phyloP scores from a whole-genome alignment of 2,329 filamentous ascomycete genomes.

The Phialemonium atrogriseum region DNA sequence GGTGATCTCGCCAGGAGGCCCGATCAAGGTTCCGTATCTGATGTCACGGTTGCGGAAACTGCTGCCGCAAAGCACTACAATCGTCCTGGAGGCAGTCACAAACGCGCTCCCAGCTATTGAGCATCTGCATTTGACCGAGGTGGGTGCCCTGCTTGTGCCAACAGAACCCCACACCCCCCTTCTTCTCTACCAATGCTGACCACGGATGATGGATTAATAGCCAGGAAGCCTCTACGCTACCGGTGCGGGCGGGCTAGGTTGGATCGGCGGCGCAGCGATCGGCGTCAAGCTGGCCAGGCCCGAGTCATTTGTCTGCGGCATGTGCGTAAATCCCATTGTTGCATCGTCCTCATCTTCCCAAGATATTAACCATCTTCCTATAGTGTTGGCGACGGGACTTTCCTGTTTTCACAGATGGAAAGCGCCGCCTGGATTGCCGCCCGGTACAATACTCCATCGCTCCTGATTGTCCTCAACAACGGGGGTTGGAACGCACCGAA shows the following conservation, averaged over 20 bases:
- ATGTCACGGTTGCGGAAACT: conserved; percentile 13
- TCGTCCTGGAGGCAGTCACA: conserved; percentile 61
- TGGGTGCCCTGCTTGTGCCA: too few relatives aligned
- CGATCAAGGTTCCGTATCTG: background rate
- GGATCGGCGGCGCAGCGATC: conserved; percentile 34
- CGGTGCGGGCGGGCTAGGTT: conserved; percentile 33
- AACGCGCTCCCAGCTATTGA: conserved; percentile 55
- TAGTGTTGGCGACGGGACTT: conserved; percentile 39
- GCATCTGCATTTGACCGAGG: conserved; percentile 49
- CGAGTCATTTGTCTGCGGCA: conserved; percentile 17
- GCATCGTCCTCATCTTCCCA: too few relatives aligned
- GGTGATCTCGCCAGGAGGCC: conserved; percentile 28
- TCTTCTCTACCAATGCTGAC: too few relatives aligned
- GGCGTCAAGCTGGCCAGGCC: conserved; percentile 29
- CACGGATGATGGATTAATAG: too few relatives aligned
- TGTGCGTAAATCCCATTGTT: conserved; percentile 28
- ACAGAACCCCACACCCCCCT: too few relatives aligned
- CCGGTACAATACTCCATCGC: conserved; percentile 44
- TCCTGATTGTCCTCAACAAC: conserved; percentile 50
- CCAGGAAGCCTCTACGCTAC: conserved; percentile 34
- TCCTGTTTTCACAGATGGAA: conserved; percentile 44
- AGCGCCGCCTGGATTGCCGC: conserved; percentile 49
- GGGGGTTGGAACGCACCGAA: too few relatives aligned
- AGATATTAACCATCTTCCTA: conserved; percentile 28
- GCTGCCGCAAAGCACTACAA: conserved; percentile 43